Base-by-base conservation (phyloP, 345 rosid genomes). In the Eucalyptus pauciflora region DNA sequence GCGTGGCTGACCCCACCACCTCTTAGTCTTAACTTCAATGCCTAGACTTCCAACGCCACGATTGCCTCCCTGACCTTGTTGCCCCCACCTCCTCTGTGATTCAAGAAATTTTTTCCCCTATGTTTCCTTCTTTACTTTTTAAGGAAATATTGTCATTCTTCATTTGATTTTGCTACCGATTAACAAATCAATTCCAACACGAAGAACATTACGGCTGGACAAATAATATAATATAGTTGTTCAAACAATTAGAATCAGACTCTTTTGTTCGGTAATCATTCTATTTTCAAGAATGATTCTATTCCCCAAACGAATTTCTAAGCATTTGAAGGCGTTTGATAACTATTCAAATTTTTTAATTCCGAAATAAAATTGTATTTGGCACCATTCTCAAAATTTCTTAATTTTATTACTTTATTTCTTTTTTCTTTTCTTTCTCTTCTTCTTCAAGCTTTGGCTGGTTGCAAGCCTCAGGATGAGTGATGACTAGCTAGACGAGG, bases 21-120 rank as follows among this genome's bases (percentile, higher is more conserved):
- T 52, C 89, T 95, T 90, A 97, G 98, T 86, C 97, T 98, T 46
- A 89, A 96, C 88, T 93, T 98, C 3, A 96, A 94, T 76, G 93
- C 99, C 6, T 96, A 95, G 97, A 95, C 91, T 90, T 29, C 90
- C 93, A 20, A 97, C 67, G 80, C 94, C 88, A 76, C 92, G 88
- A 52, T 94, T 64, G 89, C 93, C 88, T 87, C 98, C 90, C 88
- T 94, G 0, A 92, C 91, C 67, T 91, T 86, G 49, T 87, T 86
- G 8, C 85, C 60, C 6, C 69, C 88, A 7, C 88, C 88, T 8
- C 95, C 92, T 22, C 96, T 12, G 11, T 94, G 81, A 33, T n/a
- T 14, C 76, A 64, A n/a, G 20, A n/a, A 3, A 3, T 27, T 13
- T 7, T n/a, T n/a, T 2, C 37, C 41, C 37, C 37, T 1, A 13